phyloP scores from a whole-genome alignment of 1,284 basidiomycete genomes.

The Pseudozyma tsukubaensis region DNA sequence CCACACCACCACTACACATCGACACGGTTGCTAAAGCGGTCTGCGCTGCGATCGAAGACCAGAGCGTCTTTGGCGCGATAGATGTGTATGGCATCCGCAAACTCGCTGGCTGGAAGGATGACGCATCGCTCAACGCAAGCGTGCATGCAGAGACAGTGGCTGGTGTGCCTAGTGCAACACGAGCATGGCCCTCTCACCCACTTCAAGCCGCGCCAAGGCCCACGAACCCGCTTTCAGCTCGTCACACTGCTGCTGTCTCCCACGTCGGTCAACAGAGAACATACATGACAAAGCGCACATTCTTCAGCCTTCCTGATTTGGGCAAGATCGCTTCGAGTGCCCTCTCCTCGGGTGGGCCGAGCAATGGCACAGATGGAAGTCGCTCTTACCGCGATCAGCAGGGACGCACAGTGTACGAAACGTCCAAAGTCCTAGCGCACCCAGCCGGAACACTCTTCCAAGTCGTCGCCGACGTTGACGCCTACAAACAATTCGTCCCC shows the following conservation, averaged over 20 bases:
- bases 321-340: slow-evolving; percentile 40
- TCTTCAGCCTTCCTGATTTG: slow-evolving; percentile 47
- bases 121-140: slow-evolving; percentile 26
- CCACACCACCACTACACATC: slow-evolving; percentile 89
- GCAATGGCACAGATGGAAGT: background rate
- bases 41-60: slow-evolving; percentile 72
- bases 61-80: slow-evolving; percentile 51
- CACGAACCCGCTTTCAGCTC: background rate
- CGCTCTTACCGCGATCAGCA: slow-evolving; percentile 33
- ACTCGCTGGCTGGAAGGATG: slow-evolving; percentile 58
- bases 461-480: slow-evolving; percentile 86
- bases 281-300: slow-evolving; percentile 10
- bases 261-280: slow-evolving; percentile 24
- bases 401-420: slow-evolving; percentile 39
- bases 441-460: slow-evolving; percentile 78
- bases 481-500: slow-evolving; percentile 87
- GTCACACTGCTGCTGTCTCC: slow-evolving; percentile 13
- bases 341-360: slow-evolving; percentile 12
- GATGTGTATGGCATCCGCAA: slow-evolving; percentile 49
- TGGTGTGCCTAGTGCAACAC: background rate
- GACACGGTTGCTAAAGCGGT: slow-evolving; percentile 93
- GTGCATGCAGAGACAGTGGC: slow-evolving; percentile 17
- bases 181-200: slow-evolving; percentile 22
- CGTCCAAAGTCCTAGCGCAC: slow-evolving; percentile 25
- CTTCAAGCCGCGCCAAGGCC: slow-evolving; percentile 19